Evolutionary conservation across 345 rosid genomes (phyloP).

Genomic region (Rhodomyrtus tomentosa): DNA sequence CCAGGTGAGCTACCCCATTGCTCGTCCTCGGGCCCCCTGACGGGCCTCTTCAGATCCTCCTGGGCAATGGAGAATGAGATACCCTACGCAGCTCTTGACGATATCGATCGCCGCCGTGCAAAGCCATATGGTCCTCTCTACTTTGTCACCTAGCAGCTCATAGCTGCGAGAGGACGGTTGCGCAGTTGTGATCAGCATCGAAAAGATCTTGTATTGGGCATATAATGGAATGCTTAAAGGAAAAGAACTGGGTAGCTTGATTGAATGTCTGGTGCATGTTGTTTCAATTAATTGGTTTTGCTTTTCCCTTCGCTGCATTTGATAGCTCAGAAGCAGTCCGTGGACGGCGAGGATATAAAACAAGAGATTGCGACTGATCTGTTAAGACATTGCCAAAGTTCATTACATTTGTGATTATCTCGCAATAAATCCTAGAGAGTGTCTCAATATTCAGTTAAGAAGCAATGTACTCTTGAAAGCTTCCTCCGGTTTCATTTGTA

Average conservation of each 20-base stretch:
- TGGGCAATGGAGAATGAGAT: slow-evolving; percentile 7
- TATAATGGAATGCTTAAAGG: neutral
- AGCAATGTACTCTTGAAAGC: neutral
- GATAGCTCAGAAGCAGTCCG: neutral
- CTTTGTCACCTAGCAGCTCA: slow-evolving; percentile 23
- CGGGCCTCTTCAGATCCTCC: neutral
- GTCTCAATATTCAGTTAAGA: neutral
- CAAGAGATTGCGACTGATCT: neutral
- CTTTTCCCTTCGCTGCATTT: neutral
- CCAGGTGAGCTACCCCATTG: slow-evolving; percentile 4
- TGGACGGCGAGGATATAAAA: neutral
- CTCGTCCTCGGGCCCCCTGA: neutral
- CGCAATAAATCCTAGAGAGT: neutral
- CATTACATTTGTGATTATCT: neutral
- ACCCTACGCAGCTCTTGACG: slow-evolving; percentile 21
- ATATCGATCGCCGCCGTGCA: slow-evolving; percentile 5
- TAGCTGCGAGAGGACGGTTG: neutral
- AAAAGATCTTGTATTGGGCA: neutral
- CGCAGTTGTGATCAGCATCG: neutral
- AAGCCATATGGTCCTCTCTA: slow-evolving; percentile 34
- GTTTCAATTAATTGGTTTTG: neutral
- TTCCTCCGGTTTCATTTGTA: neutral
- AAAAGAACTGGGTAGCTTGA: neutral
- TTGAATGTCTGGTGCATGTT: neutral
- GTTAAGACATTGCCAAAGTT: neutral